Base-by-base conservation (phyloP, 208 protist genomes). In the Angomonas ambiguus region DNA sequence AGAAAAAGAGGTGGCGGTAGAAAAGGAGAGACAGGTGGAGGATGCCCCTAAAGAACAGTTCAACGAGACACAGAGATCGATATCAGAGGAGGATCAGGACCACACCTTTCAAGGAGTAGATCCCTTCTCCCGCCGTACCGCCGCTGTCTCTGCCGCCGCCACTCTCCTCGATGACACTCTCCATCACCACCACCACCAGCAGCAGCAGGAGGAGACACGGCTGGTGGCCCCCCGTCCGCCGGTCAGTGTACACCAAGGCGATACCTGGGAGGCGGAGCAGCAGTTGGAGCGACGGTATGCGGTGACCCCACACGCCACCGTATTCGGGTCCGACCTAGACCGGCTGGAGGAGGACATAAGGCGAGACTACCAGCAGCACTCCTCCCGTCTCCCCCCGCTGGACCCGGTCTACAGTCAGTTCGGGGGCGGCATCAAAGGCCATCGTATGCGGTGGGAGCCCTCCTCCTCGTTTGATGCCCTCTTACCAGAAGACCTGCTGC, bases 261-360 rank as follows among this genome's bases (percentile, higher is more conserved):
- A 62, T 28, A 70, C 65, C 60, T 53, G 72, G 51, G 49, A 69
- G n/a, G 45, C 65, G 20, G 81, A 87, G 75, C 51, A 67, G 33
- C 51, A 65, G 5, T 33, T 82, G 56, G 79, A 85, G 63, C 62
- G 67, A 18, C 51, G 51, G 51, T 89, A 72, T 51, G 53, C 70
- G 6, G 77, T 94, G 25, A 65, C 66, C 2, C 87, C 87, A 2
- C 62, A 64, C 45, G 80, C 68, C 70, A 92, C 71, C 38, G 77
- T 94, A 33, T 82, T 92, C 30, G 88, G 85, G 42, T 83, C 75
- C 60, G 85, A 92, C 38, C 74, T 94, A 5, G 88, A 94, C 55
- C 80, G 79, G 28, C 69, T 94, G 28, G 85, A 94, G 74, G 65
- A 65, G 8, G 85, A 92, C 62, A 85, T 85, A 76, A 77, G 85